Evolutionary conservation across 2,329 filamentous ascomycete species (phyloP).

Genomic region (Fusarium citri): DNA sequence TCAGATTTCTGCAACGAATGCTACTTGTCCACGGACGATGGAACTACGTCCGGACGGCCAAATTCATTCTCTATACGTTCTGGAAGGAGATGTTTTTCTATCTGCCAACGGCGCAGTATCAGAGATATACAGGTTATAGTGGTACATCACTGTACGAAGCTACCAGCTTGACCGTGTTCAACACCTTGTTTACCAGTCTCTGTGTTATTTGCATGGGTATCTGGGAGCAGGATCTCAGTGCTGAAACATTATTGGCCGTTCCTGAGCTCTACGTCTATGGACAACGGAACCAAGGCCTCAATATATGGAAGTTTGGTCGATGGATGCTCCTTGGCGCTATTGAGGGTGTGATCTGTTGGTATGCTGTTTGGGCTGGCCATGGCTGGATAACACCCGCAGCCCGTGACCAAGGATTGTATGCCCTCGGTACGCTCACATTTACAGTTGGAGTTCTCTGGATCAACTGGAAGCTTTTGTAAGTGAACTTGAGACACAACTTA

Average conservation of each 20-base stretch:
- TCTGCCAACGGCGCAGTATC: conserved; percentile 84
- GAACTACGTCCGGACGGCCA: conserved; percentile 90
- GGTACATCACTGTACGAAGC: conserved; percentile 92
- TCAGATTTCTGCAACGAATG: conserved; percentile 86
- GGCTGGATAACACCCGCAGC: conserved; percentile 61
- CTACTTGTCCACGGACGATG: conserved; percentile 88
- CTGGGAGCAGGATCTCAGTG: conserved; percentile 88
- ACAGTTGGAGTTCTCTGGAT: conserved; percentile 78
- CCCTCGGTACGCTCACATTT: conserved; percentile 79
- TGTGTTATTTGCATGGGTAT: conserved; percentile 90
- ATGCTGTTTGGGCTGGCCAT: conserved; percentile 67
- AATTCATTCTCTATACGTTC: conserved; percentile 90
- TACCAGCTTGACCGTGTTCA: conserved; percentile 90
- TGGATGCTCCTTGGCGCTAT: conserved; percentile 82
- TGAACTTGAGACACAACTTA: conserved; percentile 27
- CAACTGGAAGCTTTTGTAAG: conserved; percentile 79
- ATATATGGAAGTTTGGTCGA: conserved; percentile 75
- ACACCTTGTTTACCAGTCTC: conserved; percentile 91
- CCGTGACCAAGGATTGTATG: conserved; percentile 76
- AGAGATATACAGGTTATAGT: conserved; percentile 86
- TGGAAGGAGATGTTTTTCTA: conserved; percentile 92
- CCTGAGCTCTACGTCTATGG: conserved; percentile 91
- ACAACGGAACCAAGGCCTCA: conserved; percentile 78
- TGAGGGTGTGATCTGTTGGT: conserved; percentile 81
- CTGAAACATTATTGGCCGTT: conserved; percentile 88